A percentile compares a stretch with the other conserved stretches of the same genome.
phyloP scores from a whole-genome alignment of 2,329 filamentous ascomycete genomes.

The Cladosporium halotolerans region DNA sequence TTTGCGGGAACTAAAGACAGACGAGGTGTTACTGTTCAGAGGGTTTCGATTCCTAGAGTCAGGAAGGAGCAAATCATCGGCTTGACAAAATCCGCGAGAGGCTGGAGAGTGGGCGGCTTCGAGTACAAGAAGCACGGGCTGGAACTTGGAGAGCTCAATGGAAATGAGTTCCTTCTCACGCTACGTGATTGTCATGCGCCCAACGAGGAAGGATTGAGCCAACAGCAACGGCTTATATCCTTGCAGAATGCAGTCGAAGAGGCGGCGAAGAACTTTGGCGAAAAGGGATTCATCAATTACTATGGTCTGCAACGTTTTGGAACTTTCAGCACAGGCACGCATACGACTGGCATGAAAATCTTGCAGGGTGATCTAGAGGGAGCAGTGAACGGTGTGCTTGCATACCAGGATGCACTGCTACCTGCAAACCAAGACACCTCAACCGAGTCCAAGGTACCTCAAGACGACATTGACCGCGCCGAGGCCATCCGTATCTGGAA shows the following conservation, averaged over 20 bases:
- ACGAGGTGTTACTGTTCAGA: constrained; percentile 77
- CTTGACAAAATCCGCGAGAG: constrained; percentile 55
- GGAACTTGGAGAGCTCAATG: constrained; percentile 73
- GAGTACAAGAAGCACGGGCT: constrained; percentile 66
- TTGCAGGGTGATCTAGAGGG: constrained; percentile 73
- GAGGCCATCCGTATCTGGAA: constrained; percentile 69
- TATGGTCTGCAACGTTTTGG: constrained; percentile 97
- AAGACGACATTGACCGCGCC: constrained; percentile 74
- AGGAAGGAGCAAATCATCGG: constrained; percentile 57
- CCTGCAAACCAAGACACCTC: constrained; percentile 44
- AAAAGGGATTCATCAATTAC: constrained; percentile 90
- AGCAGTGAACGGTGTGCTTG: constrained; percentile 70
- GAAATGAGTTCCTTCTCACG: constrained; percentile 91
- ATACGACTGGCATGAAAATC: constrained; percentile 77
- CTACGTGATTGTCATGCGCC: constrained; percentile 74
- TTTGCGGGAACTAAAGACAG: constrained; percentile 92
- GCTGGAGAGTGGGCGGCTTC: constrained; percentile 70
- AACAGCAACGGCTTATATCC: constrained; percentile 39
- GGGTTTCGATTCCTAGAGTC: constrained; percentile 62
- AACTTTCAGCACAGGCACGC: constrained; percentile 77
- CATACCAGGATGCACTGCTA: constrained; percentile 61
- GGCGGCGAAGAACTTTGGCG: constrained; percentile 60
- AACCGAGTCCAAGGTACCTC: constrained; percentile 48
- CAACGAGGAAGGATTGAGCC: constrained; percentile 30
- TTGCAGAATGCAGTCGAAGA: constrained; percentile 46